Base-by-base conservation (phyloP, 345 rosid species). In the Psidium guajava region DNA sequence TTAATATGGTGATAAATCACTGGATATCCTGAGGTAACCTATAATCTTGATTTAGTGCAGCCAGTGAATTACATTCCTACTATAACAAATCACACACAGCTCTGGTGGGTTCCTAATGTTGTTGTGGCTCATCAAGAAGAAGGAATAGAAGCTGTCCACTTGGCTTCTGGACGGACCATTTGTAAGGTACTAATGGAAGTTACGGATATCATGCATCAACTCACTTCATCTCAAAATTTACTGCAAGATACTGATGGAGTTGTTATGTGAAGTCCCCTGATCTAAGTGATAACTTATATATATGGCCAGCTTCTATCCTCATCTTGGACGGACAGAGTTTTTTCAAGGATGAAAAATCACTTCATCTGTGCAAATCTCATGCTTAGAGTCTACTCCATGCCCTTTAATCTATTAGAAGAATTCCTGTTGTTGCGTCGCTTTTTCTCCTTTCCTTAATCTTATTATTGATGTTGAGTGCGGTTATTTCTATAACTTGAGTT, bases 51-150 rank as follows among this genome's bases (percentile, higher is more conserved):
- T 58, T 15, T 83, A 73, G 52, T 86, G 92, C 93, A 98, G 98
- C 91, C 94, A 50, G 16, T 87, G 81, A 90, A 87, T 77, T 95
- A 93, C 87, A 91, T 96, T 85, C 99, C 98, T 69, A 97, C 98
- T 53, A 97, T 96, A 90, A 97, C 98, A 87, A 97, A 96, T 87
- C 88, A 97, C 91, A 97, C 99, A 36, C 94, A 92, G 87, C 93
- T 97, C 61, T 98, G 99, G 99, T 98, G 99, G 99, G 95, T 98
- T 88, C 98, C 99, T 86, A 96, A 98, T 92, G 98, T 96, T 87
- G 96, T 96, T 87, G 98, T 98, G 86, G 97, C 97, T 83, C 99
- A 95, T 92, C 95, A 94, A 89, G 94, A 96, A 88, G 99, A 95
- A 93, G 99, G 99, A 84, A 96, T 98, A 83, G 99, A 98, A 91